Percentiles rank a stretch among this genome's conserved stretches.
These are phyloP conservation scores for Lagenaria siceraria DNA, from an alignment of 306 rosid species.

Conservation along the genomic window DNA sequence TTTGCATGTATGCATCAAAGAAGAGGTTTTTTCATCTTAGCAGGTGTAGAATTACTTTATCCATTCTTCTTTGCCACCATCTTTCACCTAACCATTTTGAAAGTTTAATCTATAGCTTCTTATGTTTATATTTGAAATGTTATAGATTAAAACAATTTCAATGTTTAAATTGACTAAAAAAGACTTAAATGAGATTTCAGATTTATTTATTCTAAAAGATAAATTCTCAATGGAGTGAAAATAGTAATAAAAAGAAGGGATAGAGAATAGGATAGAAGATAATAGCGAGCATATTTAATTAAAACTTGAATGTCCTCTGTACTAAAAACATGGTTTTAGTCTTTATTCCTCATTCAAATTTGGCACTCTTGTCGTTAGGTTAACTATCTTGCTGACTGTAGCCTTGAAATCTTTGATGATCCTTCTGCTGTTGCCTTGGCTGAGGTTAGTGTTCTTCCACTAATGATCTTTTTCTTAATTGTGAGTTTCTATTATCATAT, in stretches of 20 bases:
- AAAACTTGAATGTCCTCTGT: not conserved
- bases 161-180: not conserved
- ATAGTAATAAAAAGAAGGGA: not conserved
- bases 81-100: not conserved
- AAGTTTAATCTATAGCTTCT: not conserved
- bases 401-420: conserved; percentile 87
- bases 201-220: not conserved
- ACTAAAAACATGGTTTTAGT: not conserved
- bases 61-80: not conserved
- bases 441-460: conserved; percentile 42
- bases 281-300: not conserved
- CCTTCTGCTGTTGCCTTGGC: conserved; percentile 57
- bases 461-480: conserved; percentile 9
- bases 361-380: conserved; percentile 24
- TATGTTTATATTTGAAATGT: not conserved
- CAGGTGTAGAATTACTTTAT: not conserved
- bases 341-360: not conserved
- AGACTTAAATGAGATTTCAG: not conserved
- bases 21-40: not conserved
- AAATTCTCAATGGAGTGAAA: not conserved
- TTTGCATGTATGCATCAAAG: not conserved
- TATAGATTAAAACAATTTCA: not conserved
- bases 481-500: not conserved
- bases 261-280: not conserved
- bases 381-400: conserved; percentile 78